Base-by-base conservation (phyloP, 352 stramenopile species). In the Phytophthora boehmeriae region DNA sequence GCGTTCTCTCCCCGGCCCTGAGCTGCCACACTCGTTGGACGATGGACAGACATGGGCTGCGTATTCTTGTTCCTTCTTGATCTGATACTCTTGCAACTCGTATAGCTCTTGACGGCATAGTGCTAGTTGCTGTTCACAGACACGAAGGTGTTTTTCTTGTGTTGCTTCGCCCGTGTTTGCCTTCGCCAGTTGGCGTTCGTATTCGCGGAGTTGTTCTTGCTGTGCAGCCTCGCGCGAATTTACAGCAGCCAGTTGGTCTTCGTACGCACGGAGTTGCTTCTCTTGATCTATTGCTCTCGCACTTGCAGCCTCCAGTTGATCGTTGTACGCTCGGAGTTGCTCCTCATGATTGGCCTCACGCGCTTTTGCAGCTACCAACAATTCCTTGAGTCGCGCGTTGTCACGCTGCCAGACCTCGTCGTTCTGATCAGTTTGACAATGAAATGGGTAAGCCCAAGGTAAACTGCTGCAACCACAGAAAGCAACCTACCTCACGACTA, bases 401-500 rank as follows among this genome's bases (percentile, higher is more conserved):
- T 70, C 62, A 20, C 48, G 62, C 28, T 66, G 62, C 62, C 55
- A 70, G 5, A 43, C 51, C 14, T 70, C 62, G 36, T 66, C 55
- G 13, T 70, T 70, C 62, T 70, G 22, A 8, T 10, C 16, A 43
- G 20, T n/a, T 27, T 27, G 13, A 43, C 36, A 22, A 43, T 25
- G 9, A n/a, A 61, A 10, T 50, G 13, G n/a, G 20, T 43, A 2
- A 14, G 17, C 47, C 23, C 27, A 45, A 47, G 28, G 46, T 54
- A 3, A 30, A 30, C 25, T 30, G 25, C 25, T 30, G 6, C 25
- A 30, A 30, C 3, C 6, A 8, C 8, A 39, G 14, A 4, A 39
- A 16, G 34, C 34, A 41, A 9, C 0, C 28, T 45, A 70, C 62
- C 62, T 70, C 60, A 1, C 16, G 43, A 39, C 62, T 70, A 10